Evolutionary conservation across 345 rosid species (phyloP).

Genomic region (Boechera divaricarpa): DNA sequence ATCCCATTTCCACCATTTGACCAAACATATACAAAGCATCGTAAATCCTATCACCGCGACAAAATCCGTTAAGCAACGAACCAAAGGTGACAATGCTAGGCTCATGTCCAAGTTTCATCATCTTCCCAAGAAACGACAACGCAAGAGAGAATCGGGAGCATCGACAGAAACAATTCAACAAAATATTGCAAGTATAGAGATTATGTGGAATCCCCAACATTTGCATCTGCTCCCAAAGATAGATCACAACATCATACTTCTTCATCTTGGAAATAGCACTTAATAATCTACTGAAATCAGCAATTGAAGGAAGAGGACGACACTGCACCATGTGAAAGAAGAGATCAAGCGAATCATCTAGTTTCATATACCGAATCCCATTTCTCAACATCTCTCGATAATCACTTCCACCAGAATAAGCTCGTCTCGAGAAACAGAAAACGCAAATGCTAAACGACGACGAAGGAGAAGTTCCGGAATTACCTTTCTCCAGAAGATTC

Average conservation of each 20-base stretch:
- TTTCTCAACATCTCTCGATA: conserved; percentile 28
- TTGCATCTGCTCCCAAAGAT: conserved; percentile 39
- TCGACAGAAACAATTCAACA: conserved; percentile 41
- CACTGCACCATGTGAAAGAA: conserved; percentile 38
- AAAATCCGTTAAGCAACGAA: conserved; percentile 32
- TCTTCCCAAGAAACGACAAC: conserved; percentile 38
- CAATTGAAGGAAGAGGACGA: conserved; percentile 43
- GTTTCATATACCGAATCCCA: conserved; percentile 32
- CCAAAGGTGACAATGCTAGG: conserved; percentile 39
- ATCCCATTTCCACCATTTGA: conserved; percentile 30
- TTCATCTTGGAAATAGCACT: conserved; percentile 38
- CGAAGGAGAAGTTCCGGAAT: conserved; percentile 15
- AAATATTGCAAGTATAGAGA: conserved; percentile 34
- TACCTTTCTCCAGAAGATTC: conserved; percentile 29
- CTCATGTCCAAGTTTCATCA: conserved; percentile 43
- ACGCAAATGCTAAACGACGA: conserved; percentile 22
- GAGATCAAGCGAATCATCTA: conserved; percentile 44
- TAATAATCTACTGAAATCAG: conserved; percentile 37
- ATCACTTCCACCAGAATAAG: conserved; percentile 25
- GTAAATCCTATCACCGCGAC: conserved; percentile 14
- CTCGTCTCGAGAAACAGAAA: conserved; percentile 37
- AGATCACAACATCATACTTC: conserved; percentile 39
- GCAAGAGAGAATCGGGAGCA: conserved; percentile 30
- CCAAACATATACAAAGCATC: conserved; percentile 33
- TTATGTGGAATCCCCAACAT: conserved; percentile 31